Conservation (phyloP, 1,284 basidiomycete species). For the Tremellales sp. region DNA sequence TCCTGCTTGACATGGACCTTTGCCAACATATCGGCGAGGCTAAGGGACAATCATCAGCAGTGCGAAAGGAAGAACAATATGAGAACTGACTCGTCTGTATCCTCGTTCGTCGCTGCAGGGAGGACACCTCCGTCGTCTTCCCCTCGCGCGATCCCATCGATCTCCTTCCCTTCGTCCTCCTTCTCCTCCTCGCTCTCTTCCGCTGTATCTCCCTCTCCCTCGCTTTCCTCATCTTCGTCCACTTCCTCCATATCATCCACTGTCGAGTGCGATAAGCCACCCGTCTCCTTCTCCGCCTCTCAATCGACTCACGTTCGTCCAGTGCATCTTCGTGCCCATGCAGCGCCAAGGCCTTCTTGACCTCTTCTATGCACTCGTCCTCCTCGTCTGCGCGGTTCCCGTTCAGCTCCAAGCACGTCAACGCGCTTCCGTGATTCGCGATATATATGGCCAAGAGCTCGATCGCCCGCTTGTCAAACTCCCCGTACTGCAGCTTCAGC, state of each 20-base stretch:
- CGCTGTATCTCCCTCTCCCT: conserved; percentile 46
- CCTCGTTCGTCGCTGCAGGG: conserved; percentile 32
- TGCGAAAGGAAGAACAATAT: not conserved
- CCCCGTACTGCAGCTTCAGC: conserved; percentile 84
- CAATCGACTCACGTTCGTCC: conserved; percentile 56
- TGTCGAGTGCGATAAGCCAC: conserved; percentile 9
- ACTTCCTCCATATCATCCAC: conserved; percentile 64
- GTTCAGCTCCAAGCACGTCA: conserved; percentile 74
- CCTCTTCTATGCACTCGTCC: conserved; percentile 65
- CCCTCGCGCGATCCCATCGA: conserved; percentile 34
- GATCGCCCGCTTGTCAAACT: conserved; percentile 70
- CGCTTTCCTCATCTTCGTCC: conserved; percentile 53
- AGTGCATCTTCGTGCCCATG: conserved; percentile 78
- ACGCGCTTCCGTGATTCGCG: conserved; percentile 55
- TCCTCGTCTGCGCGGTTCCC: conserved; percentile 83
- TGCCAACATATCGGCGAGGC: conserved; percentile 42
- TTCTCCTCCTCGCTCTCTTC: conserved; percentile 47
- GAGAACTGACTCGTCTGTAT: conserved; percentile 41
- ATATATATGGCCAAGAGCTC: conserved; percentile 65
- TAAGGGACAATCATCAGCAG: conserved; percentile 5
- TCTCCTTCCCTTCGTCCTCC: conserved; percentile 32
- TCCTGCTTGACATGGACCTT: conserved; percentile 30
- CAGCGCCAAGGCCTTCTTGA: conserved; percentile 62
- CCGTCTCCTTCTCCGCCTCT: not conserved
- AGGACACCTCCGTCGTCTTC: conserved; percentile 22